Conservation (phyloP, 1,139 yeast species). For the Blastobotrys serpentis region DNA sequence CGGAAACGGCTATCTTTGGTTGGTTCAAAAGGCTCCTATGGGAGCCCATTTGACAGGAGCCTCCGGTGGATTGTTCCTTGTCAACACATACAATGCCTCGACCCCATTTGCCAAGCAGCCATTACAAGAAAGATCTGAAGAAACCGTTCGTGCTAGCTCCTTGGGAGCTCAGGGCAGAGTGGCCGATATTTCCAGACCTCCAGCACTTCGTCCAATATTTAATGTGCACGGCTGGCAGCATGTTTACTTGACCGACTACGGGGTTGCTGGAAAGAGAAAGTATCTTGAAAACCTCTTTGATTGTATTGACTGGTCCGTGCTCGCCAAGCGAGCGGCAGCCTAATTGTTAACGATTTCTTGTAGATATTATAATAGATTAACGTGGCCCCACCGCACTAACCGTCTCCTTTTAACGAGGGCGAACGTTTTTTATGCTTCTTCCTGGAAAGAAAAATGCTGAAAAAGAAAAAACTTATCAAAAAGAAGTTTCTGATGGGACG, state of each 20-base stretch:
- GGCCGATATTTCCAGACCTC: constrained; percentile 30
- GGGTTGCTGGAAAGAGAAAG: constrained; percentile 71
- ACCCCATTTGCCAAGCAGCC: constrained; percentile 60
- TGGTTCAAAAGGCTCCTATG: constrained; percentile 51
- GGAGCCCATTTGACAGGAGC: constrained; percentile 11
- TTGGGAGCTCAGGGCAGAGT: constrained; percentile 13
- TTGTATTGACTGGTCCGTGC: constrained; percentile 83
- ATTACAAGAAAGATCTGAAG: constrained; percentile 35
- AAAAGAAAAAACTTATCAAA: too few relatives aligned
- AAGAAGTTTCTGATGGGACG: not conserved
- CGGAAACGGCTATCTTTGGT: constrained; percentile 88
- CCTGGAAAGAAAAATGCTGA: too few relatives aligned
- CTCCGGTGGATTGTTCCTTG: constrained; percentile 52
- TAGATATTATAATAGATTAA: constrained; percentile 1
- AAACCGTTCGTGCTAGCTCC: constrained; percentile 18
- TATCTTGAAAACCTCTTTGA: constrained; percentile 77
- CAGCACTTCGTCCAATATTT: constrained; percentile 62
- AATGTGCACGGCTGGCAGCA: constrained; percentile 84
- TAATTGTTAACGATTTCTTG: constrained; percentile 5
- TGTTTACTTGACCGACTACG: constrained; percentile 81
- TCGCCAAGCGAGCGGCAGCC: constrained; percentile 34
- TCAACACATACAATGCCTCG: constrained; percentile 80
- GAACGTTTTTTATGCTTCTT: not conserved
- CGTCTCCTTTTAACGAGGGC: too few relatives aligned
- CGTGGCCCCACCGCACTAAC: not conserved